A percentile compares a stretch with the other conserved stretches of the same genome.
Conservation (phyloP, 2,329 filamentous ascomycete genomes). For the Colletotrichum eremochloae region DNA sequence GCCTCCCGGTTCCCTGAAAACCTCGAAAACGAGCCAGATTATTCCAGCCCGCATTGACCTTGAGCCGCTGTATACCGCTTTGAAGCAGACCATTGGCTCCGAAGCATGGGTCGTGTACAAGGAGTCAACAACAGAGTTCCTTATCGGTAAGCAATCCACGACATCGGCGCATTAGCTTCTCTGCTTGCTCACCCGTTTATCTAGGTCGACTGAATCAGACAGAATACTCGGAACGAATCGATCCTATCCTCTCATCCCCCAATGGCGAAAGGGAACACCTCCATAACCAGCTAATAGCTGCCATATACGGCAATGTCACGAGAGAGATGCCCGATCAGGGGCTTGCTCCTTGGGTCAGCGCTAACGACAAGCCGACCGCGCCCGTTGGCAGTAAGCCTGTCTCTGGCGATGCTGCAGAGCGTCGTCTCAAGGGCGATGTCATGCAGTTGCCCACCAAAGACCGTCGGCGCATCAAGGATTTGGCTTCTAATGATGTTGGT, state of each 20-base stretch:
- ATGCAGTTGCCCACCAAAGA: conserved; percentile 79
- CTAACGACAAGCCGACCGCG: conserved; percentile 75
- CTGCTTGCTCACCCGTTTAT: conserved; percentile 2
- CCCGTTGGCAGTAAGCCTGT: conserved; percentile 71
- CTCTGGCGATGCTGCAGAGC: conserved; percentile 75
- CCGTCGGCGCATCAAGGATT: conserved; percentile 75
- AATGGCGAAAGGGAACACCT: conserved; percentile 72
- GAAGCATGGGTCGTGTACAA: conserved; percentile 77
- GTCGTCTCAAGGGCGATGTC: conserved; percentile 75
- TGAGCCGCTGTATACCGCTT: conserved; percentile 72
- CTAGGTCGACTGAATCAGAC: conserved; percentile 73
- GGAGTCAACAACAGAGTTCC: conserved; percentile 72
- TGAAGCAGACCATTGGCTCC: conserved; percentile 70
- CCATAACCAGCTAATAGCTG: conserved; percentile 77
- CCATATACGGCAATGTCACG: conserved; percentile 77
- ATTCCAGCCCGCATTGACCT: conserved; percentile 77
- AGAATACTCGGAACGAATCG: conserved; percentile 71
- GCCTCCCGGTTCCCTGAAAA: conserved; percentile 62
- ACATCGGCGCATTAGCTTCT: conserved; percentile 13
- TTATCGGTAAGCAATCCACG: conserved; percentile 64
- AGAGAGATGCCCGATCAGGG: conserved; percentile 77
- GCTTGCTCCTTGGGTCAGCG: conserved; percentile 78
- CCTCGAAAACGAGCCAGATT: conserved; percentile 71
- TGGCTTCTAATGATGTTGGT: conserved; percentile 72
- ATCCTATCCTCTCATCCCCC: conserved; percentile 69